Base-by-base conservation (phyloP, 2,329 filamentous ascomycete species). In the Fusarium succisae region DNA sequence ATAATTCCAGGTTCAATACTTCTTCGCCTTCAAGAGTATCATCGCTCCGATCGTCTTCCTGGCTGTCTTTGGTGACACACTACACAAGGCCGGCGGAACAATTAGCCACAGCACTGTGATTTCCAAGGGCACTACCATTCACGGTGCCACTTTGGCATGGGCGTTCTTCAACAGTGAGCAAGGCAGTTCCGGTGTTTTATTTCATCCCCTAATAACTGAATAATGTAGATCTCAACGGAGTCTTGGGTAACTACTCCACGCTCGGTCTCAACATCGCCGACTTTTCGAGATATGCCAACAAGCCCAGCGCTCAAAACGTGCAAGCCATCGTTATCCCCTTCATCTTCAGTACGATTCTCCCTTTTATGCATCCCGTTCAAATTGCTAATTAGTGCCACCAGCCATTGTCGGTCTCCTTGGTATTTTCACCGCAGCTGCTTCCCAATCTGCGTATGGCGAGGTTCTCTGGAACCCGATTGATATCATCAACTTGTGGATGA, bases 221-320 rank as follows among this genome's bases (percentile, higher is more conserved):
- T 3, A 37, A 37, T 37, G 6, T 11, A 61, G 58, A 61, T 44
- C 58, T 61, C 11, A 61, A 61, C 30, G 58, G 58, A 61, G 58
- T 61, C 47, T 61, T 61, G 58, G 58, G 58, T 37, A 61, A 61
- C 18, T 61, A 61, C 48, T 54, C 58, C 28, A 61, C 58, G 14
- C 58, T 61, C 48, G 58, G 58, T 11, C 58, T 61, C 30, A 61
- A 61, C 15, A 61, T 61, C 30, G 58, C 58, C 58, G 58, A 61
- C 30, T 61, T 61, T 55, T 61, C 58, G 58, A 61, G 58, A 61
- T 61, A 61, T 13, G 58, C 58, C 48, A 61, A 61, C 30, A 61
- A 61, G 38, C 58, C 58, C 20, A 61, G 48, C n/a, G 58, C 58
- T 61, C 58, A 61, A 17, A 61, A 61, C n/a, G 58, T 61, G 15